phyloP scores from a whole-genome alignment of 2,329 filamentous ascomycete species.

The Monascus ruber region DNA sequence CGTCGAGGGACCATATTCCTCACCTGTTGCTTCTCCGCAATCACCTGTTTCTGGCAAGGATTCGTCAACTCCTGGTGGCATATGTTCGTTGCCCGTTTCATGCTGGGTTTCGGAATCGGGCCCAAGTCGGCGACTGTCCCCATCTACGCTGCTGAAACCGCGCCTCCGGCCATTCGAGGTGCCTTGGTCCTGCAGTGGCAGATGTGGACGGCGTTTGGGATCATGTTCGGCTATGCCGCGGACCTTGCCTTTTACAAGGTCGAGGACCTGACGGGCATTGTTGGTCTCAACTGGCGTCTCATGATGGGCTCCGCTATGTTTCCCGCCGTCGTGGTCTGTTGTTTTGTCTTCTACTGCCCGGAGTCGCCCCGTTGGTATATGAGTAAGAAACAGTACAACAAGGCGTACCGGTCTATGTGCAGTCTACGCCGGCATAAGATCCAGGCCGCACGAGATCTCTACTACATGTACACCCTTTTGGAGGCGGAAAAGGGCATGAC shows the following conservation, averaged over 20 bases:
- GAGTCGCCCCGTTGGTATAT: conserved; percentile 40
- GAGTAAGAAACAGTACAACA: conserved; percentile 30
- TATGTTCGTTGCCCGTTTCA: conserved; percentile 58
- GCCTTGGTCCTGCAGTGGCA: conserved; percentile 79
- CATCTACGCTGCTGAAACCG: conserved; percentile 64
- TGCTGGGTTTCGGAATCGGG: conserved; percentile 68
- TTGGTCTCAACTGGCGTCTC: conserved; percentile 54
- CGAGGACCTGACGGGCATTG: conserved; percentile 40
- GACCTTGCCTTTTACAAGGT: conserved; percentile 52
- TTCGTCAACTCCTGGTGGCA: conserved; percentile 62
- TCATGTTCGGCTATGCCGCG: conserved; percentile 47
- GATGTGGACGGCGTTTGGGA: conserved; percentile 41
- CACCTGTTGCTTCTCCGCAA: conserved; percentile 57
- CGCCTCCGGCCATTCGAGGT: conserved; percentile 57
- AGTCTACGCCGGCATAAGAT: conserved; percentile 33
- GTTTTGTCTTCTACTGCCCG: conserved; percentile 53
- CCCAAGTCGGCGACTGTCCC: conserved; percentile 64
- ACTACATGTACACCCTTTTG: conserved; percentile 43
- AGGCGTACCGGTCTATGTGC: conserved; percentile 33
- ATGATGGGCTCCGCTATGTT: conserved; percentile 59
- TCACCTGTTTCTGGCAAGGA: conserved; percentile 44
- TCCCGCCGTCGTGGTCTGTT: conserved; percentile 47
- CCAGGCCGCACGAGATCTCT: conserved; percentile 35
- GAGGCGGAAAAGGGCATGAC: conserved; percentile 47
- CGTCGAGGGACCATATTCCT: conserved; percentile 66